A percentile compares a stretch with the other conserved stretches of the same genome.
phyloP scores from a whole-genome alignment of 2,329 filamentous ascomycete genomes.

The Pseudomassariella vexata region DNA sequence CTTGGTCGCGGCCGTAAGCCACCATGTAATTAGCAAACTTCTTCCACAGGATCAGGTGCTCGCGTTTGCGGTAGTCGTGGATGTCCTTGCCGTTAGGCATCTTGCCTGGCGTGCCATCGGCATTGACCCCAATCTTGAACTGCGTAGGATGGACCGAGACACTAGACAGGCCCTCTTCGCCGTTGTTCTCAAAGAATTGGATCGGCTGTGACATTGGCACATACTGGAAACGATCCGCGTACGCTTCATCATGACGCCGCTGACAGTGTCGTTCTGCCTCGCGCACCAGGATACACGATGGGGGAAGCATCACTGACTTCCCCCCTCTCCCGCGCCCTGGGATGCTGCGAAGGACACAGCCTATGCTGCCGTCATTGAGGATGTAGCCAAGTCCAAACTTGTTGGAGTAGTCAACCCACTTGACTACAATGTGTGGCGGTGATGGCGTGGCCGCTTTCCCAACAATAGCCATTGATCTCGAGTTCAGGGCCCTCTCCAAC shows the following conservation, averaged over 20 bases:
- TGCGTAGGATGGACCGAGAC: conserved; percentile 60
- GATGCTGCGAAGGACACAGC: conserved; percentile 59
- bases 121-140: conserved; percentile 49
- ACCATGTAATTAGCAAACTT: conserved; percentile 73
- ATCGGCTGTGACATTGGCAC: conserved; percentile 60
- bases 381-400: conserved; percentile 83
- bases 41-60: conserved; percentile 64
- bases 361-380: conserved; percentile 73
- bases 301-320: conserved; percentile 51
- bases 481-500: conserved; percentile 57
- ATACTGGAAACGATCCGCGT: conserved; percentile 53
- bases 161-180: conserved; percentile 55
- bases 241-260: conserved; percentile 49
- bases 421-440: conserved; percentile 61
- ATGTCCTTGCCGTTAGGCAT: conserved; percentile 58
- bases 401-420: conserved; percentile 87
- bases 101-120: conserved; percentile 56
- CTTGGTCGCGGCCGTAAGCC: conserved; percentile 67
- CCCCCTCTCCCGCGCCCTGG: conserved; percentile 42
- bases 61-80: conserved; percentile 60
- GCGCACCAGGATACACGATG: conserved; percentile 66
- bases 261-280: conserved; percentile 67
- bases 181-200: conserved; percentile 70
- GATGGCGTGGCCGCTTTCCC: conserved; percentile 48
- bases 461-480: conserved; percentile 56